A percentile compares a stretch with the other conserved stretches of the same genome.
Conservation (phyloP, 192 early-diverging fungal genomes). For the Backusella macrospora region DNA sequence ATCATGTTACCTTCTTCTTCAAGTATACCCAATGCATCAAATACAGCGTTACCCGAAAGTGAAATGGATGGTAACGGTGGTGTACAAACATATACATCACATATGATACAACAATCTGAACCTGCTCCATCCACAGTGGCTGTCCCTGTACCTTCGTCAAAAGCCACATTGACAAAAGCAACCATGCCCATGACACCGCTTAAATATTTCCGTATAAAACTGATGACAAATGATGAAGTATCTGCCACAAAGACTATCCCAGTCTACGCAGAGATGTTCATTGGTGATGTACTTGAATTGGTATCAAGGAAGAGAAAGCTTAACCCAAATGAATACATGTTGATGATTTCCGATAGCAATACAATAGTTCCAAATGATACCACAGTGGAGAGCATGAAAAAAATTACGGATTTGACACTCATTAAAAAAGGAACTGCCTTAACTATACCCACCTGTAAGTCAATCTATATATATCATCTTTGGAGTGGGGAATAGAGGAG, state of each 20-base stretch:
- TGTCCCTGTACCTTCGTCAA: constrained; percentile 43
- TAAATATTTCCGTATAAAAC: constrained; percentile 55
- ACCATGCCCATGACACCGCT: constrained; percentile 41
- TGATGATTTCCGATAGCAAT: constrained; percentile 79
- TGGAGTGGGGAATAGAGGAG: too few species aligned
- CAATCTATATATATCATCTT: neutral
- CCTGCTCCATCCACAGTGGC: constrained; percentile 37
- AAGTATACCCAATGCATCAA: neutral
- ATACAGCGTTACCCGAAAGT: neutral
- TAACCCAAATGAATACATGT: constrained; percentile 80
- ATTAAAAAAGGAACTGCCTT: constrained; percentile 63
- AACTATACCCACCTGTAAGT: constrained; percentile 37
- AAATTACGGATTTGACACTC: constrained; percentile 69
- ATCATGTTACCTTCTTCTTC: neutral
- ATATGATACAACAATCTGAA: neutral
- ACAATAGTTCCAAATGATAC: constrained; percentile 80
- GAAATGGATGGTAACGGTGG: neutral
- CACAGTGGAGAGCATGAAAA: constrained; percentile 67
- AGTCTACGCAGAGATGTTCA: constrained; percentile 67
- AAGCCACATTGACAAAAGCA: constrained; percentile 43
- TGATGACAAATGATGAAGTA: constrained; percentile 67
- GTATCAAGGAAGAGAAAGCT: constrained; percentile 91
- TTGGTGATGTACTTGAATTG: constrained; percentile 79
- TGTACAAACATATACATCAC: neutral
- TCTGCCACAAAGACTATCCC: constrained; percentile 91